phyloP scores from a whole-genome alignment of 768 basidiomycete genomes.

The Cystobasidium onofrii region DNA sequence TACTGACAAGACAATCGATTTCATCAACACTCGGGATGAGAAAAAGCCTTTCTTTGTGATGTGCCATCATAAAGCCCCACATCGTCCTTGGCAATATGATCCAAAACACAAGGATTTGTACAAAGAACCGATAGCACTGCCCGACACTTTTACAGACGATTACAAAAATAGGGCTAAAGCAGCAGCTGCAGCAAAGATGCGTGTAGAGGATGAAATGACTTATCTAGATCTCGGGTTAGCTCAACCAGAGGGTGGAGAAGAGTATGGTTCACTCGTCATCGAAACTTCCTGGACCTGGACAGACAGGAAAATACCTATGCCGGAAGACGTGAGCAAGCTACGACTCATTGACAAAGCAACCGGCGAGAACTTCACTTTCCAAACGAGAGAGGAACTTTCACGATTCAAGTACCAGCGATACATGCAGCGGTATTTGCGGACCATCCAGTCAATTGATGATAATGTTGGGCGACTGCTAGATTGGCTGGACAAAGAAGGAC shows the following conservation, averaged over 20 bases:
- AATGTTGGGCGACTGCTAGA: conserved; percentile 38
- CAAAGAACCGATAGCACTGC: conserved; percentile 34
- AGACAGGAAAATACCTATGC: conserved; percentile 36
- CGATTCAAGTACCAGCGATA: conserved; percentile 40
- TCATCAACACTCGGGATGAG: conserved; percentile 33
- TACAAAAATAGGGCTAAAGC: conserved; percentile 40
- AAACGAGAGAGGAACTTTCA: conserved; percentile 36
- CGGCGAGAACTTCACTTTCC: conserved; percentile 38
- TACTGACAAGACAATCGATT: conserved; percentile 40
- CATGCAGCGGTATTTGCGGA: conserved; percentile 40
- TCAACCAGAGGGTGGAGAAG: conserved; percentile 37
- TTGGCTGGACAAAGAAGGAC: conserved; percentile 33
- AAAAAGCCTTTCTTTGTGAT: conserved; percentile 38
- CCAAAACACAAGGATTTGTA: conserved; percentile 39
- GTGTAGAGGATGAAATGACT: conserved; percentile 37
- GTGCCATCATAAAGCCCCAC: conserved; percentile 41
- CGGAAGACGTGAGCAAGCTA: conserved; percentile 36
- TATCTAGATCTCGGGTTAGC: conserved; percentile 35
- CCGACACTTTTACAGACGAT: conserved; percentile 39
- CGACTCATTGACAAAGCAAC: conserved; percentile 36
- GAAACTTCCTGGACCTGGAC: background rate
- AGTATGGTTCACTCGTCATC: conserved; percentile 31
- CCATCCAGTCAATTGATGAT: conserved; percentile 39
- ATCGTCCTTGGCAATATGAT: conserved; percentile 39
- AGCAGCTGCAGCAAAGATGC: conserved; percentile 38